phyloP scores from a whole-genome alignment of 768 basidiomycete species.

The Tylopilus balloui region DNA sequence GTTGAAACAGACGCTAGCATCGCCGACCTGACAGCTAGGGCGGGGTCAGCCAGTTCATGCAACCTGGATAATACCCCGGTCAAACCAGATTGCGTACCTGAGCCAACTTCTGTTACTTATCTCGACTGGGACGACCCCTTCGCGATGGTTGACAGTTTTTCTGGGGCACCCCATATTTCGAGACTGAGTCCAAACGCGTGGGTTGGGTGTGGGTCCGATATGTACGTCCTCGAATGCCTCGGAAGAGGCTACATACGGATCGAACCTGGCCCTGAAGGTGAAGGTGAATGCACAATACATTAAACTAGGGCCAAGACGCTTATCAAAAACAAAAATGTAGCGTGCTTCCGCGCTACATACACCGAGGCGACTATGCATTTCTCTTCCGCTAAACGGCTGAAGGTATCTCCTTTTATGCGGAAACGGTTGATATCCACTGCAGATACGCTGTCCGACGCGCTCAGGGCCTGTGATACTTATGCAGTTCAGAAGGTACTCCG shows the following conservation, averaged over 20 bases:
- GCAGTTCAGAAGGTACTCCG: slow-evolving; percentile 50
- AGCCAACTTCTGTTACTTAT: slow-evolving; percentile 64
- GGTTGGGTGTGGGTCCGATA: slow-evolving; percentile 71
- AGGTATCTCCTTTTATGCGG: slow-evolving; percentile 50
- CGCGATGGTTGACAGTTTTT: slow-evolving; percentile 44
- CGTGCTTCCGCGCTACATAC: slow-evolving; percentile 48
- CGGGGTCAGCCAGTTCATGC: slow-evolving; percentile 18
- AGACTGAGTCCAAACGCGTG: slow-evolving; percentile 60
- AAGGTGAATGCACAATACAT: slow-evolving; percentile 26
- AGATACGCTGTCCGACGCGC: slow-evolving; percentile 49
- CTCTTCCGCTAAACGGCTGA: slow-evolving; percentile 40
- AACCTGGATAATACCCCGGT: slow-evolving; percentile 1
- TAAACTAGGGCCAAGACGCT: background rate
- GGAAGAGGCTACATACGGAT: slow-evolving; percentile 66
- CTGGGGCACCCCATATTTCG: slow-evolving; percentile 51
- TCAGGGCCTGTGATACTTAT: slow-evolving; percentile 70
- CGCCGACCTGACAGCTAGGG: slow-evolving; percentile 44
- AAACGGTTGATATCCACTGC: slow-evolving; percentile 53
- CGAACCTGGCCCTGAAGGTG: slow-evolving; percentile 38
- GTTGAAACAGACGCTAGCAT: slow-evolving; percentile 45
- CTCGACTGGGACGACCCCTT: slow-evolving; percentile 76
- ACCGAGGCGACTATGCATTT: slow-evolving; percentile 48
- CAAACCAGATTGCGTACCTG: slow-evolving; percentile 37
- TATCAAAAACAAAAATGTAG: slow-evolving; percentile 14
- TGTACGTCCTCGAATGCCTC: slow-evolving; percentile 74